phyloP scores from a whole-genome alignment of 495 filamentous ascomycete species.

The Neurospora hispaniola region DNA sequence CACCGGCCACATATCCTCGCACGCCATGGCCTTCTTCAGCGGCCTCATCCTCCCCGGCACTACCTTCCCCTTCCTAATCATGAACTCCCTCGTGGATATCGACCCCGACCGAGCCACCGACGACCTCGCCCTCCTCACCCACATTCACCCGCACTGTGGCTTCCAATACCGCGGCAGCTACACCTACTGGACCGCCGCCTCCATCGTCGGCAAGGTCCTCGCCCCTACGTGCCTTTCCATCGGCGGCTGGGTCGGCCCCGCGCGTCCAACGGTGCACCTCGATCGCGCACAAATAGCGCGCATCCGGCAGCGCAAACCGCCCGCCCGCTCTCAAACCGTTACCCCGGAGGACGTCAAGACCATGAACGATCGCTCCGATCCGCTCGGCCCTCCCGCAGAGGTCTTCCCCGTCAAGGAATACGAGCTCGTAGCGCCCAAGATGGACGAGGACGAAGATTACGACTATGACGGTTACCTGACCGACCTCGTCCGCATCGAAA shows the following conservation, averaged over 20 bases:
- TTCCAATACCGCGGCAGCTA: constrained; percentile 59
- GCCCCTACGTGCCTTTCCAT: constrained; percentile 62
- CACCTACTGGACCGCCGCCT: constrained; percentile 61
- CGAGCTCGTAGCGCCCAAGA: constrained; percentile 39
- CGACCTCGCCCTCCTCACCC: constrained; percentile 48
- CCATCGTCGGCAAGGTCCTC: constrained; percentile 65
- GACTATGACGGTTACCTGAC: constrained; percentile 25
- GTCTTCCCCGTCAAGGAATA: constrained; percentile 54
- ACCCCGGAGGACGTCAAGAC: constrained; percentile 42
- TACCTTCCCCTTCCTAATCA: constrained; percentile 59
- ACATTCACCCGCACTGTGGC: constrained; percentile 51
- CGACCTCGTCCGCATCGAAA: constrained; percentile 54
- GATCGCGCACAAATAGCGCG: constrained; percentile 51
- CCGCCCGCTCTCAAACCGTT: constrained; percentile 20
- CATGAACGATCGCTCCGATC: constrained; percentile 52
- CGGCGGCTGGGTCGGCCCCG: constrained; percentile 60
- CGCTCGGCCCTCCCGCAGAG: constrained; percentile 47
- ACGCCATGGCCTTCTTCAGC: constrained; percentile 63
- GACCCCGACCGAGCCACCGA: constrained; percentile 49
- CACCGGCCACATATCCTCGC: constrained; percentile 45
- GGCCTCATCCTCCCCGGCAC: constrained; percentile 58
- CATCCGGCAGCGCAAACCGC: constrained; percentile 42
- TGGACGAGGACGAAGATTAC: constrained; percentile 31
- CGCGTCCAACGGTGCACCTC: constrained; percentile 49
- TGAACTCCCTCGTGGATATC: constrained; percentile 63